phyloP scores from a whole-genome alignment of 768 basidiomycete species.

The Tylopilus subfusipes region DNA sequence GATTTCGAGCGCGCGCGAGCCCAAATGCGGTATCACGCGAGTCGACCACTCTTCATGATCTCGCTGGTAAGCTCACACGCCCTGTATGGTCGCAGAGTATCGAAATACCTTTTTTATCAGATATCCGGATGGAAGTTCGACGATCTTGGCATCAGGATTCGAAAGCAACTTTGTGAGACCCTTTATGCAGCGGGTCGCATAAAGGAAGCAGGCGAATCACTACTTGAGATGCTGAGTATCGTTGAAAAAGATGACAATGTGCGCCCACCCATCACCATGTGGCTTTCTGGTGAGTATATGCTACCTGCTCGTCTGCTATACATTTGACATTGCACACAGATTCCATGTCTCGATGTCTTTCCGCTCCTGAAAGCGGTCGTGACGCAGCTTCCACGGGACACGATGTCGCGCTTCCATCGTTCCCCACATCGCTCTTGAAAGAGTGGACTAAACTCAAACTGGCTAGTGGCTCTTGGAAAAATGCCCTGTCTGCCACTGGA shows the following conservation, averaged over 20 bases:
- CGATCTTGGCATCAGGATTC: neutral
- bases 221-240: neutral
- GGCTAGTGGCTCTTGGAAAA: neutral
- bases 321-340: neutral
- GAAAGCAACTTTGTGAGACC: constrained; percentile 2
- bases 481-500: neutral
- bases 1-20: neutral
- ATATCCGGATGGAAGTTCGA: constrained; percentile 7
- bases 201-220: neutral
- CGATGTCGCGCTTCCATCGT: neutral
- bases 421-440: neutral
- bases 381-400: neutral
- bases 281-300: constrained; percentile 1
- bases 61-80: constrained; percentile 5
- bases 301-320: neutral
- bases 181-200: neutral
- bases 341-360: neutral
- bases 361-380: neutral
- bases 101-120: neutral
- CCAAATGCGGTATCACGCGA: neutral
- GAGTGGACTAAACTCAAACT: constrained; percentile 7
- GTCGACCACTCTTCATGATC: neutral
- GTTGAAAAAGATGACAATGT: neutral
- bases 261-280: neutral
- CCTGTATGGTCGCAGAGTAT: neutral